These are phyloP conservation scores for Nakazawaea holstii DNA, from an alignment of 805 yeast genomes.

Conservation along the genomic window DNA sequence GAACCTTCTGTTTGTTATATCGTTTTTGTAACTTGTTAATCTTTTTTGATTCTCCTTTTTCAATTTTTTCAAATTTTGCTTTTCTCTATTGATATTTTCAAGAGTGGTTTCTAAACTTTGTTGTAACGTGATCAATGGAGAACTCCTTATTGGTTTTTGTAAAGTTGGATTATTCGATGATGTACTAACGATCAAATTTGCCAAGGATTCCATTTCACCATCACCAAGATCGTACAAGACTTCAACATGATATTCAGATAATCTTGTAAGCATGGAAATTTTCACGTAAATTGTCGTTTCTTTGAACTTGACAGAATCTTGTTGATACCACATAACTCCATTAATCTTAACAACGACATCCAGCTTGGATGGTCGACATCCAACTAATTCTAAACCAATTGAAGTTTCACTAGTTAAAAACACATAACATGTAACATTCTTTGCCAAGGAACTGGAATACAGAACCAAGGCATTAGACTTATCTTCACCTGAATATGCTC, in stretches of 20 bases:
- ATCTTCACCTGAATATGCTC: conserved; percentile 31
- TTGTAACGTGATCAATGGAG: conserved; percentile 61
- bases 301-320: conserved; percentile 30
- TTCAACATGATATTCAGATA: conserved; percentile 58
- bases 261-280: conserved; percentile 38
- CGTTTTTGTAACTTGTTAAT: conserved; percentile 43
- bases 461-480: conserved; percentile 13
- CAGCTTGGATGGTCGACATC: conserved; percentile 30
- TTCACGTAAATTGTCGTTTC: conserved; percentile 8
- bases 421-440: conserved; percentile 29
- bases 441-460: not conserved
- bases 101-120: conserved; percentile 63
- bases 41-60: conserved; percentile 56
- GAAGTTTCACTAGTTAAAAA: conserved; percentile 48
- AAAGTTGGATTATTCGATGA: conserved; percentile 25
- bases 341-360: conserved; percentile 47
- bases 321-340: conserved; percentile 67
- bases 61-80: conserved; percentile 48
- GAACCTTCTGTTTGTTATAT: conserved; percentile 47
- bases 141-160: conserved; percentile 27
- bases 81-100: conserved; percentile 52
- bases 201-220: conserved; percentile 17
- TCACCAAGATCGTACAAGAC: conserved; percentile 29
- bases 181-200: conserved; percentile 6
- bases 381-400: conserved; percentile 44